These are phyloP conservation scores for Malassezia japonica DNA, from an alignment of 1,284 basidiomycete genomes.

Conservation along the genomic window DNA sequence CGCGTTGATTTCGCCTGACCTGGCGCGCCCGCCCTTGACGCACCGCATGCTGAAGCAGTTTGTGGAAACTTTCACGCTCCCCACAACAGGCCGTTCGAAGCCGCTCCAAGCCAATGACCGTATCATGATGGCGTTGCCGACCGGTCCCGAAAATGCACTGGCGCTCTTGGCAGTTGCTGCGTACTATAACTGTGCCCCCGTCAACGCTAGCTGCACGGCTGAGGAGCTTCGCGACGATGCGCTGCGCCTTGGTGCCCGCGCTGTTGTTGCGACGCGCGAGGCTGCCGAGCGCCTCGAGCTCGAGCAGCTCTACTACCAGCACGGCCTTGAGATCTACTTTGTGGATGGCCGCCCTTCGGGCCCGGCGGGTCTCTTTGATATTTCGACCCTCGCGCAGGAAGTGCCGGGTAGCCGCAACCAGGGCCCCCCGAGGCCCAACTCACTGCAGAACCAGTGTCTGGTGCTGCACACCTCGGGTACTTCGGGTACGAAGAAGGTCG, in stretches of 20 bases:
- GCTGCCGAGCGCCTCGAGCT: slow-evolving; percentile 39
- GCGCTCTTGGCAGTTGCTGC: slow-evolving; percentile 40
- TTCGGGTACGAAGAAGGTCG: slow-evolving; percentile 48
- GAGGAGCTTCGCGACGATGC: slow-evolving; percentile 46
- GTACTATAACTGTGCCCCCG: slow-evolving; percentile 46
- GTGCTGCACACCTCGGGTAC: slow-evolving; percentile 48
- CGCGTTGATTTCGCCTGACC: slow-evolving; percentile 45
- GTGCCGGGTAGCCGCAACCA: slow-evolving; percentile 11
- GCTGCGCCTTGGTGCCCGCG: slow-evolving; percentile 42
- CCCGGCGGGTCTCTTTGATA: slow-evolving; percentile 44
- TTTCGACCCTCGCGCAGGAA: slow-evolving; percentile 28
- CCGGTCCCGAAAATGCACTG: slow-evolving; percentile 44
- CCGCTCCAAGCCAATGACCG: slow-evolving; percentile 43
- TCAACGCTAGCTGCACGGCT: slow-evolving; percentile 46
- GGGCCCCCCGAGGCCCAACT: slow-evolving; percentile 26
- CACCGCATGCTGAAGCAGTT: slow-evolving; percentile 41
- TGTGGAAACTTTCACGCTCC: slow-evolving; percentile 36
- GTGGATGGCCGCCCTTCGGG: slow-evolving; percentile 34
- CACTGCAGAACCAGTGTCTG: slow-evolving; percentile 41
- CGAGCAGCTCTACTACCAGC: slow-evolving; percentile 28
- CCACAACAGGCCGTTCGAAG: slow-evolving; percentile 18
- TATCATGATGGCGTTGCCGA: slow-evolving; percentile 47
- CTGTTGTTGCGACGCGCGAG: slow-evolving; percentile 43
- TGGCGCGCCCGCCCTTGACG: slow-evolving; percentile 39
- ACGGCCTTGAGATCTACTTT: slow-evolving; percentile 46